These are phyloP conservation scores for Flammula alnicola DNA, from an alignment of 1,284 basidiomycete species.

Conservation along the genomic window DNA sequence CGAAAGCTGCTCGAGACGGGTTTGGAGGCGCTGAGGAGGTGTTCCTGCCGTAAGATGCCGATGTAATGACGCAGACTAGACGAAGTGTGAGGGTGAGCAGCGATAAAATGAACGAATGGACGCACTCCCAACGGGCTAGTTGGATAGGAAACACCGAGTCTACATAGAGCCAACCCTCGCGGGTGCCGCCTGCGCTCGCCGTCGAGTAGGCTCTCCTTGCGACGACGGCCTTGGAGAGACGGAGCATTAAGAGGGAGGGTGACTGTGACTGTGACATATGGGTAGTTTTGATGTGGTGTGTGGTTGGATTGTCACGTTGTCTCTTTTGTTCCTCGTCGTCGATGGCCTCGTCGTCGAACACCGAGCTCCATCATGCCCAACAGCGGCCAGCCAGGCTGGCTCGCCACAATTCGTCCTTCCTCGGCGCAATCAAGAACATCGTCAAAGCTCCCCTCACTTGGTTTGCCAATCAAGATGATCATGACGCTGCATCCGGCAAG, in stretches of 20 bases:
- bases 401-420: slow-evolving; percentile 55
- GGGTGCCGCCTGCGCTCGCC: slow-evolving; percentile 1
- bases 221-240: too few relatives aligned
- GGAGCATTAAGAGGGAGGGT: slow-evolving; percentile 23
- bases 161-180: slow-evolving; percentile 44
- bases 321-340: slow-evolving; percentile 29
- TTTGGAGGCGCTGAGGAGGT: slow-evolving; percentile 51
- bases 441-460: slow-evolving; percentile 67
- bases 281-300: slow-evolving; percentile 19
- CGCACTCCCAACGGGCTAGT: slow-evolving; percentile 47
- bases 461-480: slow-evolving; percentile 53
- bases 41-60: slow-evolving; percentile 59
- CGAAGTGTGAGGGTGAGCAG: neutral
- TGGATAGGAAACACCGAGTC: slow-evolving; percentile 48
- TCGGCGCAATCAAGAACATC: slow-evolving; percentile 64
- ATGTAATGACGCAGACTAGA: slow-evolving; percentile 65
- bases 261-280: slow-evolving; percentile 23
- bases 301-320: slow-evolving; percentile 30
- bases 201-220: slow-evolving; percentile 16
- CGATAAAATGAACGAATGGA: slow-evolving; percentile 12
- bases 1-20: slow-evolving; percentile 54
- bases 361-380: slow-evolving; percentile 16
- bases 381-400: slow-evolving; percentile 37
- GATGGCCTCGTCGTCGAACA: slow-evolving; percentile 33
- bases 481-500: slow-evolving; percentile 52